Evolutionary conservation across 2,329 filamentous ascomycete species (phyloP).

Genomic region (Alternaria atra): DNA sequence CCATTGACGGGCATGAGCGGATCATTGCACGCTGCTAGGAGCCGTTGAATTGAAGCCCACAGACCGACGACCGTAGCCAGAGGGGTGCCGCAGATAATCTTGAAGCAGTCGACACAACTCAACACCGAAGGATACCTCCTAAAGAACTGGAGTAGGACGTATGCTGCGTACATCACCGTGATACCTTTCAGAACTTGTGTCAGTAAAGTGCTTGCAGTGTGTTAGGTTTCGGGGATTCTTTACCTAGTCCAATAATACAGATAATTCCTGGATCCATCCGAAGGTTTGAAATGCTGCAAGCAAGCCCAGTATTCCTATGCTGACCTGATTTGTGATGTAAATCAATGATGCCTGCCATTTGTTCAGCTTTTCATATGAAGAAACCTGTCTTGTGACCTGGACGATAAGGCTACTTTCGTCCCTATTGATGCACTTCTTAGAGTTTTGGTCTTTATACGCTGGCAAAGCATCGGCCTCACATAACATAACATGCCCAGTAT

Average conservation of each 20-base stretch:
- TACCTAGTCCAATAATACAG: constrained; percentile 14
- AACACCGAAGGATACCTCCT: constrained; percentile 18
- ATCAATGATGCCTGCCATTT: constrained; percentile 18
- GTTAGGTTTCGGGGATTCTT: not conserved
- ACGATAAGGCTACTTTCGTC: not conserved
- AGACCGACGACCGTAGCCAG: constrained; percentile 12
- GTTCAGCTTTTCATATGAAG: not conserved
- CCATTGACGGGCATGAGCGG: constrained; percentile 4
- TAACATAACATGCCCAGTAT: not conserved
- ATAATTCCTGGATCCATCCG: constrained; percentile 27
- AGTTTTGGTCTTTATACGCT: not conserved
- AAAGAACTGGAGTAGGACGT: constrained; percentile 26
- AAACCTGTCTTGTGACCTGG: not conserved
- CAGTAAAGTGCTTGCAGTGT: not conserved
- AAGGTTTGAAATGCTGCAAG: constrained; percentile 29
- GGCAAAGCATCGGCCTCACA: not conserved
- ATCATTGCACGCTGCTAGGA: constrained; percentile 9
- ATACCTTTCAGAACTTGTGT: constrained; percentile 1
- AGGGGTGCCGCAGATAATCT: constrained; percentile 13
- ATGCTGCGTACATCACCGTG: constrained; percentile 22
- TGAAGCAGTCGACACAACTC: constrained; percentile 15
- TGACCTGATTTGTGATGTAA: constrained; percentile 29
- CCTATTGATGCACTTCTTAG: not conserved
- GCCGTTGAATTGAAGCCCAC: constrained; percentile 8
- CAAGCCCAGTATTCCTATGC: constrained; percentile 28